Evolutionary conservation across 352 stramenopile genomes (phyloP).

Genomic region (Pilasporangium apinafurcum): DNA sequence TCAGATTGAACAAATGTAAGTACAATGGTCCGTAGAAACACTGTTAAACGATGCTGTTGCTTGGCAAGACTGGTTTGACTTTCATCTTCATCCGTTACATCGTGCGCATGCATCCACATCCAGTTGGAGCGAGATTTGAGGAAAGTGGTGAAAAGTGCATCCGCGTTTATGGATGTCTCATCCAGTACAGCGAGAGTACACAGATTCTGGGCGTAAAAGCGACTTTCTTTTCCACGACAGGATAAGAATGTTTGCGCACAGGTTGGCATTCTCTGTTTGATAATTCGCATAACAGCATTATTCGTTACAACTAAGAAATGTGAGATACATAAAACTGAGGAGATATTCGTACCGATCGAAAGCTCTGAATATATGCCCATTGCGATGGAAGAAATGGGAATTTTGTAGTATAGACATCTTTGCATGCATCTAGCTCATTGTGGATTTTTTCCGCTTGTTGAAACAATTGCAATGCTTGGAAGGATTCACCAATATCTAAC

Average conservation of each 20-base stretch:
- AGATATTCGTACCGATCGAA: conserved; percentile 30
- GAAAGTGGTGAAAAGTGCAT: conserved; percentile 38
- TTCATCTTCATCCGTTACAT: conserved; percentile 2
- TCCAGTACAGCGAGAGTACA: conserved; percentile 35
- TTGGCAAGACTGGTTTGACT: conserved; percentile 2
- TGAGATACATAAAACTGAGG: not conserved
- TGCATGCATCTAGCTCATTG: conserved; percentile 7
- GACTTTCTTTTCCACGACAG: conserved; percentile 39
- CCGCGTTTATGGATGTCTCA: conserved; percentile 11
- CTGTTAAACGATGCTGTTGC: conserved; percentile 28
- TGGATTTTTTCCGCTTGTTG: conserved; percentile 27
- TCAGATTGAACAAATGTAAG: conserved; percentile 48
- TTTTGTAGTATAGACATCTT: conserved; percentile 5
- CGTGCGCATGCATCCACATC: conserved; percentile 14
- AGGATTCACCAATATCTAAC: conserved; percentile 54
- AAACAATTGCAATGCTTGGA: conserved; percentile 44
- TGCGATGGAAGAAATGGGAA: conserved; percentile 65
- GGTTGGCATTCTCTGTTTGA: conserved; percentile 32
- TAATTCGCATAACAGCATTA: too few relatives aligned
- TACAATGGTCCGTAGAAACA: conserved; percentile 55
- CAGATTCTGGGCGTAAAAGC: conserved; percentile 68
- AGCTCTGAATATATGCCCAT: conserved; percentile 65
- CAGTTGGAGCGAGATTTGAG: conserved; percentile 46
- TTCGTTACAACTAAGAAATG: not conserved
- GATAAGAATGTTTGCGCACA: conserved; percentile 41